Conservation (phyloP, 1,284 basidiomycete species). For the Garcileccinum viscosum region DNA sequence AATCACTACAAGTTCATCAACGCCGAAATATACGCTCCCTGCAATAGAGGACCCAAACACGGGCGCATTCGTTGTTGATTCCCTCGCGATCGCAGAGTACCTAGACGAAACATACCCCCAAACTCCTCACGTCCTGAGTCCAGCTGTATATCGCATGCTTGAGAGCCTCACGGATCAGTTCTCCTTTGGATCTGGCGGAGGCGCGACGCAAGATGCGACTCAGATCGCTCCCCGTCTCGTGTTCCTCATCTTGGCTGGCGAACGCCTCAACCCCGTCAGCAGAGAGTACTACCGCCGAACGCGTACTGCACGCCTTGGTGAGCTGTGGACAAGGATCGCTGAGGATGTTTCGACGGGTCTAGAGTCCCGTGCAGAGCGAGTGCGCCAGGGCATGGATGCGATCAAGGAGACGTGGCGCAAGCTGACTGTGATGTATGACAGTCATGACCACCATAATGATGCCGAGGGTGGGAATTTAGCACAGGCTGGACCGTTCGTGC, state of each 20-base stretch:
- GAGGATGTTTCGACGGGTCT: constrained; percentile 1
- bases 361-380: constrained; percentile 14
- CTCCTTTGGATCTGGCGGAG: constrained; percentile 12
- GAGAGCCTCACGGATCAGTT: constrained; percentile 6
- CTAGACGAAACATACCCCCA: constrained; percentile 51
- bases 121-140: constrained; percentile 31
- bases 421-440: constrained; percentile 23
- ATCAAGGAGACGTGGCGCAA: constrained; percentile 6
- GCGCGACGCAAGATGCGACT: background rate
- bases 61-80: constrained; percentile 41
- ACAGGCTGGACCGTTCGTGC: constrained; percentile 10
- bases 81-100: constrained; percentile 46
- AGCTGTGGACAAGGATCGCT: constrained; percentile 23
- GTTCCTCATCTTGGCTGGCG: constrained; percentile 18
- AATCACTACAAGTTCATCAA: constrained; percentile 21
- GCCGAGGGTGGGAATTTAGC: background rate
- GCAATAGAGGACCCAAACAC: constrained; percentile 40
- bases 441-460: background rate
- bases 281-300: constrained; percentile 26
- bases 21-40: constrained; percentile 42
- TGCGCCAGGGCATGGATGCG: constrained; percentile 18
- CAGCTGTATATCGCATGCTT: background rate
- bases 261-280: constrained; percentile 31
- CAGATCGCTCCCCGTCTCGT: constrained; percentile 15
- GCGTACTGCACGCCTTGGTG: constrained; percentile 19